Evolutionary conservation across 2,329 filamentous ascomycete species (phyloP).

Genomic region (Geosmithia morbida): DNA sequence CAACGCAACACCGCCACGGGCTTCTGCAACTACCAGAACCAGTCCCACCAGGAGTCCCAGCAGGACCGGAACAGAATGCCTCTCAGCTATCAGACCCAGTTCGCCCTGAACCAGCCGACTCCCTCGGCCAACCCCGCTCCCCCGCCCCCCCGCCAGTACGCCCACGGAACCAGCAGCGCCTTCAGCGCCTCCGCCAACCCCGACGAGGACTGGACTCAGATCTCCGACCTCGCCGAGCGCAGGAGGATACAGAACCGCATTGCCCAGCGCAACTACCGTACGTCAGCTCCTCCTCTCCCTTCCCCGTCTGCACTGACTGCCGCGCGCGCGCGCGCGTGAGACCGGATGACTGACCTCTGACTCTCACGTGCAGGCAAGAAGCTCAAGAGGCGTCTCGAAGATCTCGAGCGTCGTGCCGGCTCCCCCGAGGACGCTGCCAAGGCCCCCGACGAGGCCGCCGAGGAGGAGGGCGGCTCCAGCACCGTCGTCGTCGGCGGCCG

Average conservation of each 20-base stretch:
- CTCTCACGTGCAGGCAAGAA: constrained; percentile 54
- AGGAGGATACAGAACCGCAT: constrained; percentile 94
- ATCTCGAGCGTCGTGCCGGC: constrained; percentile 66
- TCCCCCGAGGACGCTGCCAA: constrained; percentile 28
- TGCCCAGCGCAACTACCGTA: constrained; percentile 94
- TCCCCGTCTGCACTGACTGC: neutral
- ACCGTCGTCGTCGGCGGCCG: too few relatives aligned
- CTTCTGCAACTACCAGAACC: too few relatives aligned
- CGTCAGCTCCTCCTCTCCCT: constrained; percentile 16
- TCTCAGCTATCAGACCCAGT: constrained; percentile 9
- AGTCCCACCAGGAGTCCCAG: too few relatives aligned
- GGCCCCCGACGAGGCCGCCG: constrained; percentile 15
- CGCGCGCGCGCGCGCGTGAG: too few relatives aligned
- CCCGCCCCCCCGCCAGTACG: constrained; percentile 40
- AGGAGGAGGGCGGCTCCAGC: too few relatives aligned
- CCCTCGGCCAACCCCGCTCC: constrained; percentile 18
- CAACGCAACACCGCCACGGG: too few relatives aligned
- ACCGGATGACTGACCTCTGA: neutral
- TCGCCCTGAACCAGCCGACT: constrained; percentile 15
- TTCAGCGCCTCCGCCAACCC: constrained; percentile 91
- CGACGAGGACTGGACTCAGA: constrained; percentile 98
- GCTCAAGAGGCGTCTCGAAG: constrained; percentile 79
- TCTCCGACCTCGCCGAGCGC: constrained; percentile 89
- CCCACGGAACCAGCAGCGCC: constrained; percentile 77
- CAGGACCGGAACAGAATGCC: too few relatives aligned